Evolutionary conservation across 2,329 filamentous ascomycete species (phyloP), one percentile per base, ranked within the genome.

Genomic region (Teratosphaeria gauchensis): DNA sequence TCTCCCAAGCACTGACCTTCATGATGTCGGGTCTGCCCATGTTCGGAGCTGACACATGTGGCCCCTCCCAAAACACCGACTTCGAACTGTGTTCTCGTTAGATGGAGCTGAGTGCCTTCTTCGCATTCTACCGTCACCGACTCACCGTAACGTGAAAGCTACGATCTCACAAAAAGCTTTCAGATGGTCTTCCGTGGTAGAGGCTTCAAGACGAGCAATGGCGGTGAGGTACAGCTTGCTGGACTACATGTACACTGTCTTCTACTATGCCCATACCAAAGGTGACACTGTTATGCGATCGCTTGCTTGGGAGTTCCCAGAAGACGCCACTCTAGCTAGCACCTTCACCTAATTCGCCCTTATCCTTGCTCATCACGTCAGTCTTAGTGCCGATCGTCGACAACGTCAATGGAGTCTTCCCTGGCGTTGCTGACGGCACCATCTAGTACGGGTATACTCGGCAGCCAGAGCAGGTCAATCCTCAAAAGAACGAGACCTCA

Each of bases 401-500:
- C 0, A 33, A n/a, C 4, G 86, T 89, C 12, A 74, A 80, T n/a
- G 87, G 84, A 19, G 81, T 89, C 1, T 89, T 90, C 69, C 87
- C 87, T 0, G 86, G 86, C 6, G 71, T 83, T 1, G 76, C 77
- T 1, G 71, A 78, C 1, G 82, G 75, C 19, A 81, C 81, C 31
- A 71, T 82, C 1, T 91, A 86, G 84, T 91, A 89, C 65, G 87
- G 86, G 86, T 89, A 90, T 69, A 85, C 80, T 21, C 80, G 83
- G 56, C 78, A 77, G 0, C 76, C 76, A 0, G 76, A 88, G 2
- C 65, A 75, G 14, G 78, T 75, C 0, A 60, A 74, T 14, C 73
- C 78, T 1, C 78, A 79, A 2, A 60, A 63, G 56, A 68, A 69
- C 53, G 55, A 65, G n/a, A 68, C 66, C 3, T 54, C 68, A 53